These are phyloP conservation scores for Microthyrium microscopicum DNA, from an alignment of 2,329 filamentous ascomycete genomes.

Conservation along the genomic window DNA sequence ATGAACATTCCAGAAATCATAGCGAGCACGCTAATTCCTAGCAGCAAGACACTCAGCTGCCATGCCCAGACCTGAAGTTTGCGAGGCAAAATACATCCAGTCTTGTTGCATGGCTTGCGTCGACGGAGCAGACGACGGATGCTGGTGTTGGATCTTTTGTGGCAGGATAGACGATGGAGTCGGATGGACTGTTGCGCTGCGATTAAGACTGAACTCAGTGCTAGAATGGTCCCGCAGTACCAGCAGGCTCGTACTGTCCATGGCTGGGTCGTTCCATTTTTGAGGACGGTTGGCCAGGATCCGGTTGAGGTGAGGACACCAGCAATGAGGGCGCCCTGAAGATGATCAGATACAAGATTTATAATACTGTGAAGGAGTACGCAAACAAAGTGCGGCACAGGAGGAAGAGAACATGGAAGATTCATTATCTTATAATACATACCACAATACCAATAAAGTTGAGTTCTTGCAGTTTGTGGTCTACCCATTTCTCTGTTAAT, in stretches of 20 bases:
- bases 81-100: constrained; percentile 11
- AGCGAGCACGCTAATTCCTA: constrained; percentile 18
- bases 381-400: background rate
- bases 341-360: background rate
- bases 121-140: constrained; percentile 21
- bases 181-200: constrained; percentile 27
- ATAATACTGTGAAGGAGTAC: background rate
- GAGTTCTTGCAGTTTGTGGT: constrained; percentile 24
- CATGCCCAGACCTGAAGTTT: constrained; percentile 19
- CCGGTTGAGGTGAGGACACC: constrained; percentile 27
- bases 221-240: constrained; percentile 30
- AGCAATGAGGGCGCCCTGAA: constrained; percentile 19
- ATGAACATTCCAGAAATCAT: constrained; percentile 23
- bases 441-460: constrained; percentile 27
- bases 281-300: constrained; percentile 26
- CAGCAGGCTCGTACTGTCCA: constrained; percentile 26
- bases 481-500: constrained; percentile 22
- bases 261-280: constrained; percentile 20
- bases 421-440: no score
- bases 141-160: constrained; percentile 20
- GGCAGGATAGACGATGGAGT: constrained; percentile 25
- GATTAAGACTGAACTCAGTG: constrained; percentile 33
- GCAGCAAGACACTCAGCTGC: constrained; percentile 23
- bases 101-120: constrained; percentile 13
- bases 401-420: background rate